Evolutionary conservation across 768 basidiomycete species (phyloP).

Genomic region (Suillus luteus): DNA sequence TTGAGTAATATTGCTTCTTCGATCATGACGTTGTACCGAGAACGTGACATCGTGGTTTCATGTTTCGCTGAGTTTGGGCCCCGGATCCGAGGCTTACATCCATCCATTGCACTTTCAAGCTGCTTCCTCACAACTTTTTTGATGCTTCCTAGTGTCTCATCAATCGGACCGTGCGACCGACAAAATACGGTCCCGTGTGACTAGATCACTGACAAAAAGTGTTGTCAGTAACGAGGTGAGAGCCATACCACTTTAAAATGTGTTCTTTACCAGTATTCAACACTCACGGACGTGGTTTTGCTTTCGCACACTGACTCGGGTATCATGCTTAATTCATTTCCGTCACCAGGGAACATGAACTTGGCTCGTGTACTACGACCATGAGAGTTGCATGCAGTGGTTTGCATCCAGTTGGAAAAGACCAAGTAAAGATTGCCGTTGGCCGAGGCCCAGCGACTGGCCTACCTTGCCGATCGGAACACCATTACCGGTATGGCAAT

Average conservation of each 20-base stretch:
- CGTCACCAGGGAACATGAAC: slow-evolving; percentile 7
- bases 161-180: neutral
- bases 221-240: neutral
- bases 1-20: neutral
- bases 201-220: too few species aligned
- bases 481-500: neutral
- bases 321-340: slow-evolving; percentile 4
- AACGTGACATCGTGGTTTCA: neutral
- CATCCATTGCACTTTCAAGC: slow-evolving; percentile 1
- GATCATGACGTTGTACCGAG: neutral
- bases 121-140: neutral
- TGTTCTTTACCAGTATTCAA: neutral
- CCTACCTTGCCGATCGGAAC: neutral
- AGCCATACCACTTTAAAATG: neutral
- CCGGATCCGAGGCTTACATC: slow-evolving; percentile 6
- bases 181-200: too few species aligned
- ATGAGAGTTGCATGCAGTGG: neutral
- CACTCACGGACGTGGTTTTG: neutral
- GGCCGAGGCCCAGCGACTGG: neutral
- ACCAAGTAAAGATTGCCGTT: neutral
- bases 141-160: neutral
- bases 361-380: neutral
- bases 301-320: slow-evolving; percentile 4
- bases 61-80: slow-evolving; percentile 5
- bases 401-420: too few species aligned